Conservation (phyloP, 768 basidiomycete genomes). For the Russula olivacea region DNA sequence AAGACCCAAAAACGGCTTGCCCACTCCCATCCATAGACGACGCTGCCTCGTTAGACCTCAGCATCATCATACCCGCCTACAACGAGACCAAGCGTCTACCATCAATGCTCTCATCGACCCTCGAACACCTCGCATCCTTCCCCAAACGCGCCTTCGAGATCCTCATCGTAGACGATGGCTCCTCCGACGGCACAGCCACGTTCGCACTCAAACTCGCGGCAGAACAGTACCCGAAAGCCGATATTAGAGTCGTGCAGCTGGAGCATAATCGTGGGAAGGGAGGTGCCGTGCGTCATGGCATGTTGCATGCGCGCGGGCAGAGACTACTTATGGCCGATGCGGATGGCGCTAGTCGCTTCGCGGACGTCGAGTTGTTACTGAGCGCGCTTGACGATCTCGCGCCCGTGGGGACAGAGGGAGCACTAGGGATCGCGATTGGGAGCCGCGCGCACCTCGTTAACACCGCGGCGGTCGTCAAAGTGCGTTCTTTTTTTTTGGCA, state of each 20-base stretch:
- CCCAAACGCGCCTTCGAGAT: conserved; percentile 62
- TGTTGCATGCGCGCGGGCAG: conserved; percentile 72
- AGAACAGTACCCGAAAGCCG: conserved; percentile 43
- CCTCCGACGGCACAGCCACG: conserved; percentile 64
- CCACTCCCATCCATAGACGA: conserved; percentile 54
- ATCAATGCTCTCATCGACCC: conserved; percentile 71
- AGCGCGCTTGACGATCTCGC: conserved; percentile 58
- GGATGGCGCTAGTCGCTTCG: conserved; percentile 86
- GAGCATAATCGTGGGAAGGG: conserved; percentile 87
- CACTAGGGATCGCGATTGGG: conserved; percentile 68
- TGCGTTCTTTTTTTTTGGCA: conserved; percentile 30
- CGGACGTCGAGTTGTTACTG: conserved; percentile 79
- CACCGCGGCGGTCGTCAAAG: conserved; percentile 92
- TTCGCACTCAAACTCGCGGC: conserved; percentile 60
- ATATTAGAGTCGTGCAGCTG: conserved; percentile 74
- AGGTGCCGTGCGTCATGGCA: conserved; percentile 88
- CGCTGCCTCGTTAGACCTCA: conserved; percentile 58
- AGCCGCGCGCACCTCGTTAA: conserved; percentile 90
- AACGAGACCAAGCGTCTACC: conserved; percentile 85
- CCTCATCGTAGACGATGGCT: conserved; percentile 88
- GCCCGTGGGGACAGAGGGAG: conserved; percentile 39
- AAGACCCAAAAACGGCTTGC: conserved; percentile 47
- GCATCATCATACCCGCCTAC: conserved; percentile 85
- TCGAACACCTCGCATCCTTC: conserved; percentile 53
- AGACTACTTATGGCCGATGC: conserved; percentile 90